These are phyloP conservation scores for Fraxinus americana DNA, from an alignment of 257 asterid species.

Conservation along the genomic window DNA sequence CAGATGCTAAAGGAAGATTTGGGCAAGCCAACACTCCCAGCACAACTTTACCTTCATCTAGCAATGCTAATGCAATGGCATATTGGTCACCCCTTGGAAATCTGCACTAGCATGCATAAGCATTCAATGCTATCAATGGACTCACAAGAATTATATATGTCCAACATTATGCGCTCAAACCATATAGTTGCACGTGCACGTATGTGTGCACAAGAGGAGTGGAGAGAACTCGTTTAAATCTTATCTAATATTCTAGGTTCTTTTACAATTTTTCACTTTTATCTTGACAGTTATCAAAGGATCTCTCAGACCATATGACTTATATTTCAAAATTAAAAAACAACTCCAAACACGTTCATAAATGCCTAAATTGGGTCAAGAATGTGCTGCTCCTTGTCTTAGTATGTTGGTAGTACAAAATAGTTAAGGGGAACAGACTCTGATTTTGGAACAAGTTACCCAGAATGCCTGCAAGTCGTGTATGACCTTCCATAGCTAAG, in stretches of 20 bases:
- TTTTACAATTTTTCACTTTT: conserved; percentile 10
- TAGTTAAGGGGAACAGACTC: background rate
- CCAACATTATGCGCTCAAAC: conserved; percentile 10
- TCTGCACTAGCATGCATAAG: conserved; percentile 42
- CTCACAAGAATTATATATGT: background rate
- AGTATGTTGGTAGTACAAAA: background rate
- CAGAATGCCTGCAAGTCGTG: too few species aligned
- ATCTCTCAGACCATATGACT: background rate
- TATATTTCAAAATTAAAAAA: conserved; percentile 13
- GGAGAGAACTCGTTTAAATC: background rate
- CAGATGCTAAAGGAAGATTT: conserved; percentile 76
- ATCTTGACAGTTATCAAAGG: background rate
- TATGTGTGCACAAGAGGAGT: background rate
- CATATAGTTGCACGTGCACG: background rate
- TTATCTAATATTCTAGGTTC: conserved; percentile 4
- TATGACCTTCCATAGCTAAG: background rate
- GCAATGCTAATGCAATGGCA: conserved; percentile 91
- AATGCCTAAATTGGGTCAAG: background rate
- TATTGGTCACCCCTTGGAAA: conserved; percentile 91
- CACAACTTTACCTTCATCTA: conserved; percentile 91
- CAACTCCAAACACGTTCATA: background rate
- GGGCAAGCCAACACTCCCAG: conserved; percentile 97
- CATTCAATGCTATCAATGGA: conserved; percentile 14
- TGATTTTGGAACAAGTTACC: too few species aligned
- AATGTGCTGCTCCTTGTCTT: background rate